Evolutionary conservation across 1,139 yeast species (phyloP), one percentile per base, ranked within the genome.

Genomic region (Entelexis sorbosivorans): DNA sequence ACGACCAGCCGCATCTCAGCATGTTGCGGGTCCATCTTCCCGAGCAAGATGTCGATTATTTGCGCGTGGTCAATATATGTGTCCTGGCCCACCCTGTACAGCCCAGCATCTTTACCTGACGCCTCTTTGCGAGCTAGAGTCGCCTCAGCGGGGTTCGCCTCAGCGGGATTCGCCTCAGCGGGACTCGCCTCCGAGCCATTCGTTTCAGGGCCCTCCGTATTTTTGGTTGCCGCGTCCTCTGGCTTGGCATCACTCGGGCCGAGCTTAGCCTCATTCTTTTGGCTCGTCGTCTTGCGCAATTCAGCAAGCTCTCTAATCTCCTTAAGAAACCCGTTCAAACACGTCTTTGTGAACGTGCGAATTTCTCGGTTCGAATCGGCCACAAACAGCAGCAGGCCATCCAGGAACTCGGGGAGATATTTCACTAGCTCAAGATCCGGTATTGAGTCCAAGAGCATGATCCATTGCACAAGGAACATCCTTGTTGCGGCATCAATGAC

Each of bases 401-500:
- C 94, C 44, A 93, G 72, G 64, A 91, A 87, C 45, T 87, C 85
- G 0, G 98, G 96, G 47, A 93, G 71, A 63, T 84, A 91, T 0
- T 94, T 78, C 22, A 91, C 81, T 55, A 93, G 71, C 60, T 91
- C 96, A 55, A 91, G 72, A 47, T 91, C 93, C 0, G 99, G 98
- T 14, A 91, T 87, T 22, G 93, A 88, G 65, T 91, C 94, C 49
- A 93, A 73, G 24, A 93, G 75, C 54, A 88, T 85, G 48, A 93
- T 75, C 98, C 98, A 93, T 48, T 94, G 83, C 11, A 91, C 91
- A 55, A 93, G 70, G 61, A 91, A 91, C 69, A 88, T 83, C 59
- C 95, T 76, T 0, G 97, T 89, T 63, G 85, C 86, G 5, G 97
- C 96, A 60, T 91, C 94, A 35, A 85, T 82, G 2, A 91, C 91